Conservation (phyloP, 768 basidiomycete genomes). For the Hemileccinum rubropunctum region DNA sequence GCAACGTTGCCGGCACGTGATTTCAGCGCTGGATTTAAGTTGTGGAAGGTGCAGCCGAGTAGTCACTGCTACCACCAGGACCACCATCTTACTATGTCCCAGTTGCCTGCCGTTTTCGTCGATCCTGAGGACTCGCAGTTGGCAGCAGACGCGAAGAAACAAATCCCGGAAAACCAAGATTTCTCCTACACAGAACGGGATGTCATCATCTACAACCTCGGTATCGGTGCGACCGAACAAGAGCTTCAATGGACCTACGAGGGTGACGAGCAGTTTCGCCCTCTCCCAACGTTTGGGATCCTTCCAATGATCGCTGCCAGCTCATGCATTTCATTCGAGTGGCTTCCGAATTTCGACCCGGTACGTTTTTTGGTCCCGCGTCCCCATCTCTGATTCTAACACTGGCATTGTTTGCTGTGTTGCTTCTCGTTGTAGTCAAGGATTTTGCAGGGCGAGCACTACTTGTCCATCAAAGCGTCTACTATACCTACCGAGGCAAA, state of each 20-base stretch:
- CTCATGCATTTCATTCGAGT: conserved; percentile 67
- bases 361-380: conserved; percentile 41
- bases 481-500: conserved; percentile 78
- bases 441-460: conserved; percentile 97
- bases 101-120: conserved; percentile 51
- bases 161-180: conserved; percentile 47
- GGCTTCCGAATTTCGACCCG: conserved; percentile 93
- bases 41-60: too few relatives aligned
- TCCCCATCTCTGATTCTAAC: neutral
- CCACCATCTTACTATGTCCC: conserved; percentile 25
- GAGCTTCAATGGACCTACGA: conserved; percentile 93
- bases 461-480: conserved; percentile 78
- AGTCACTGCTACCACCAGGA: too few relatives aligned
- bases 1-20: too few relatives aligned
- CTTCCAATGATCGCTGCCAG: conserved; percentile 86
- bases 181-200: conserved; percentile 86
- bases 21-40: too few relatives aligned
- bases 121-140: conserved; percentile 82
- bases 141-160: conserved; percentile 79
- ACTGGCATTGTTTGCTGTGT: neutral
- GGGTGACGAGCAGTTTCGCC: conserved; percentile 79
- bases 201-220: conserved; percentile 92
- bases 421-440: conserved; percentile 58
- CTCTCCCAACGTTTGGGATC: conserved; percentile 93
- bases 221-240: conserved; percentile 89